Evolutionary conservation across 768 basidiomycete species (phyloP).

Genomic region (Naganishia kalamii): DNA sequence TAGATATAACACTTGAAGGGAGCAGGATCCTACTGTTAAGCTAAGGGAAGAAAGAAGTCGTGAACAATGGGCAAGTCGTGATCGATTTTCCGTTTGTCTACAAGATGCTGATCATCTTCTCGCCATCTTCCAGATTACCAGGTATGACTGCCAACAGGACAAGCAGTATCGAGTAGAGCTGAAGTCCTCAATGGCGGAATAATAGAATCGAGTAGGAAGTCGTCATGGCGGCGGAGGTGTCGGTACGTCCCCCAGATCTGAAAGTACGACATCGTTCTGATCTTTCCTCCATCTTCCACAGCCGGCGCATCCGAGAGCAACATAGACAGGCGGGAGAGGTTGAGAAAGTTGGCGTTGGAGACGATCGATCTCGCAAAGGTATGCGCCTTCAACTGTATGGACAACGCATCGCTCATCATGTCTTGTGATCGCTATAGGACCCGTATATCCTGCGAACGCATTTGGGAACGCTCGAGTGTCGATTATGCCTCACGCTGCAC

Average conservation of each 20-base stretch:
- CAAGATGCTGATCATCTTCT: neutral
- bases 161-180: neutral
- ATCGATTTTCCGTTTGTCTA: neutral
- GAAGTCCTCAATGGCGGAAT: neutral
- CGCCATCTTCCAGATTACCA: neutral
- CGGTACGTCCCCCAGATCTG: conserved; percentile 23
- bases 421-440: conserved; percentile 54
- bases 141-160: neutral
- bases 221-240: conserved; percentile 46
- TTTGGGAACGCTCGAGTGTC: conserved; percentile 95
- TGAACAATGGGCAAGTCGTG: neutral
- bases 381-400: conserved; percentile 29
- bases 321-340: conserved; percentile 86
- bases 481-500: conserved; percentile 91
- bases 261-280: neutral
- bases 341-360: conserved; percentile 89
- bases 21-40: no score
- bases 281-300: neutral
- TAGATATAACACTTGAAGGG: no score
- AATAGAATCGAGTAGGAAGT: conserved; percentile 44
- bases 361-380: conserved; percentile 98
- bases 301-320: conserved; percentile 92
- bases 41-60: neutral
- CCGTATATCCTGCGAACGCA: conserved; percentile 99
- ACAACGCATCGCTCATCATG: neutral